Conservation (phyloP, 352 stramenopile genomes). For the Aphanomyces euteiches region DNA sequence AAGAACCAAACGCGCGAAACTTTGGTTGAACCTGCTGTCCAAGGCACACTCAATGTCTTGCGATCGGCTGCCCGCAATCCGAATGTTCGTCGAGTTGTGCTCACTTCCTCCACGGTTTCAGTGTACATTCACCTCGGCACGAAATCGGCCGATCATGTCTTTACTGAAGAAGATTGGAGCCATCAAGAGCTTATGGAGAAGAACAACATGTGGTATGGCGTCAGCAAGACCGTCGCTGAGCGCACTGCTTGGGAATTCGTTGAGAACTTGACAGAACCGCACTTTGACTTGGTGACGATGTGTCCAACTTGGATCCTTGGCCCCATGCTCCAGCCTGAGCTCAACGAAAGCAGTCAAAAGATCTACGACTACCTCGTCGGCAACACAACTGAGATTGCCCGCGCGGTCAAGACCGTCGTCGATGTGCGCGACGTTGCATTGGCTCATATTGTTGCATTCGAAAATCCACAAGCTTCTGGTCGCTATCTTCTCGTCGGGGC, state of each 20-base stretch:
- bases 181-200: conserved; percentile 16
- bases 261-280: conserved; percentile 14
- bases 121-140: conserved; percentile 30
- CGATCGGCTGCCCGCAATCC: conserved; percentile 23
- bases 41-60: conserved; percentile 37
- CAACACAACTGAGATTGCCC: conserved; percentile 10
- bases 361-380: conserved; percentile 32
- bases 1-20: conserved; percentile 19
- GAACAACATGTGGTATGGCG: conserved; percentile 32
- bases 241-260: conserved; percentile 33
- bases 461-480: conserved; percentile 76
- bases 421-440: conserved; percentile 80
- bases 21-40: conserved; percentile 30
- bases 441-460: conserved; percentile 74
- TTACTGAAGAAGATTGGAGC: conserved; percentile 40
- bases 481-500: conserved; percentile 84
- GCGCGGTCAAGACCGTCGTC: conserved; percentile 74
- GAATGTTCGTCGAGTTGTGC: conserved; percentile 33
- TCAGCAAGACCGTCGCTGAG: conserved; percentile 39
- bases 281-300: conserved; percentile 32
- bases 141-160: conserved; percentile 20
- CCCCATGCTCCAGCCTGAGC: conserved; percentile 33
- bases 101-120: conserved; percentile 34
- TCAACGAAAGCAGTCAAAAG: conserved; percentile 34
- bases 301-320: conserved; percentile 38